Percentiles rank a stretch among this genome's conserved stretches.
These are phyloP conservation scores for Lactifluus piperatus DNA, from an alignment of 768 basidiomycete genomes.

Conservation along the genomic window DNA sequence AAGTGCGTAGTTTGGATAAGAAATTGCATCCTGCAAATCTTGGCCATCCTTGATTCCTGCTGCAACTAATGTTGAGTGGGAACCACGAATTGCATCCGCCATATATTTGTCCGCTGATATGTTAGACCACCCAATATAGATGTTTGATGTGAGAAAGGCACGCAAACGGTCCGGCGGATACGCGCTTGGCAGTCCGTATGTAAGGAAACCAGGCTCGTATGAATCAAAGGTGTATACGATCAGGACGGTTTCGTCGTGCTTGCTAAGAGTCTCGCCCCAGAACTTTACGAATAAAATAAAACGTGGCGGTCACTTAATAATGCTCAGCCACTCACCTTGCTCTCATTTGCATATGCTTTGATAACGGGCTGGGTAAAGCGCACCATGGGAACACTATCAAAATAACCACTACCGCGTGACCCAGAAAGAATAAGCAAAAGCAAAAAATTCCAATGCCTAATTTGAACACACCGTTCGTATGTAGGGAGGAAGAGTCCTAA, in stretches of 20 bases:
- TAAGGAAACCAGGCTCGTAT: conserved; percentile 4
- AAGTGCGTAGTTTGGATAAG: background rate
- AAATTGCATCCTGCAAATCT: background rate
- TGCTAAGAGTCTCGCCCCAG: conserved; percentile 34
- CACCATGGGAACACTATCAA: background rate
- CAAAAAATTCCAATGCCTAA: background rate
- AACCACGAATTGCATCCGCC: background rate
- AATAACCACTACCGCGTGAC: conserved; percentile 11
- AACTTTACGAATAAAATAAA: conserved; percentile 26
- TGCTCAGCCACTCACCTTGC: background rate
- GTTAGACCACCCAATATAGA: conserved; percentile 36
- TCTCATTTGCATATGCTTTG: conserved; percentile 5
- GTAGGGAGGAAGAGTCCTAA: conserved; percentile 26
- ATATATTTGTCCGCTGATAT: conserved; percentile 29
- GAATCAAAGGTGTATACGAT: conserved; percentile 31
- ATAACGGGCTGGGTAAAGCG: background rate
- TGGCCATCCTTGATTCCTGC: background rate
- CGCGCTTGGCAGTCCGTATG: conserved; percentile 13
- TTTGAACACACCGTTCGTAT: conserved; percentile 16
- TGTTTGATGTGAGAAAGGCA: background rate
- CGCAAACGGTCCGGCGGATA: conserved; percentile 19
- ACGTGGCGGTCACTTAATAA: background rate
- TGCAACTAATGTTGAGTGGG: background rate
- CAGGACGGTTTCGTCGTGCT: conserved; percentile 31
- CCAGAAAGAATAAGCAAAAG: background rate